phyloP scores from a whole-genome alignment of 352 stramenopile genomes.

The Globisporangium radiosum region DNA sequence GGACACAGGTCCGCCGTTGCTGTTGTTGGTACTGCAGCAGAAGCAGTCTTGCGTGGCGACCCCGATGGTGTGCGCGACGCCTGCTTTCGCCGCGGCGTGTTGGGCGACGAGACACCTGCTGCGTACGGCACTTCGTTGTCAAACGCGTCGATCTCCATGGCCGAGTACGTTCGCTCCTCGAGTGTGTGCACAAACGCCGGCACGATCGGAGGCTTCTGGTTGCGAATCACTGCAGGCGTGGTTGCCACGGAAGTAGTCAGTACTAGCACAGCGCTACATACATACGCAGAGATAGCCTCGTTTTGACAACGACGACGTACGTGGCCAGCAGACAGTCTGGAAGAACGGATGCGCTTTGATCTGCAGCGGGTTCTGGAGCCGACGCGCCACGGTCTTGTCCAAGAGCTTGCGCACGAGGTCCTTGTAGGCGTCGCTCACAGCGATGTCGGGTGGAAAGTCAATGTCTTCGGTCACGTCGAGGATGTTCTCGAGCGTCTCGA shows the following conservation, averaged over 20 bases:
- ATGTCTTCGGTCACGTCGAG: slow-evolving; percentile 38
- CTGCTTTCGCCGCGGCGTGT: slow-evolving; percentile 10
- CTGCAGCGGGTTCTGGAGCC: slow-evolving; percentile 87
- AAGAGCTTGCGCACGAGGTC: slow-evolving; percentile 66
- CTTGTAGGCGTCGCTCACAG: slow-evolving; percentile 39
- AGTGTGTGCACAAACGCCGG: slow-evolving; percentile 33
- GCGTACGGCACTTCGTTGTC: slow-evolving; percentile 38
- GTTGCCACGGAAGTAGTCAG: background rate
- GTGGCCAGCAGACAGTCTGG: slow-evolving; percentile 78
- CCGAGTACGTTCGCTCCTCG: slow-evolving; percentile 18
- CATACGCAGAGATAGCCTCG: too few relatives aligned
- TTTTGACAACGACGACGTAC: slow-evolving; percentile 21
- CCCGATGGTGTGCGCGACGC: background rate
- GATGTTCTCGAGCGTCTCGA: slow-evolving; percentile 47
- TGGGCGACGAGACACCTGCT: slow-evolving; percentile 13
- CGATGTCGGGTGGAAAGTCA: slow-evolving; percentile 52
- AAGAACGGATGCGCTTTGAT: slow-evolving; percentile 94
- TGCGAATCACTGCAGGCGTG: slow-evolving; percentile 28
- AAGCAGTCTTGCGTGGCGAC: background rate
- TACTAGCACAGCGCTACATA: too few relatives aligned
- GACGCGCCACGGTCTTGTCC: slow-evolving; percentile 20
- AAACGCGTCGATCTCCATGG: slow-evolving; percentile 21
- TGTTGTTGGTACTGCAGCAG: background rate
- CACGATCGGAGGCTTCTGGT: slow-evolving; percentile 34
- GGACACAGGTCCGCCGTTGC: too few relatives aligned